Base-by-base conservation (phyloP, 495 filamentous ascomycete genomes). In the Talaromyces proteolyticus region DNA sequence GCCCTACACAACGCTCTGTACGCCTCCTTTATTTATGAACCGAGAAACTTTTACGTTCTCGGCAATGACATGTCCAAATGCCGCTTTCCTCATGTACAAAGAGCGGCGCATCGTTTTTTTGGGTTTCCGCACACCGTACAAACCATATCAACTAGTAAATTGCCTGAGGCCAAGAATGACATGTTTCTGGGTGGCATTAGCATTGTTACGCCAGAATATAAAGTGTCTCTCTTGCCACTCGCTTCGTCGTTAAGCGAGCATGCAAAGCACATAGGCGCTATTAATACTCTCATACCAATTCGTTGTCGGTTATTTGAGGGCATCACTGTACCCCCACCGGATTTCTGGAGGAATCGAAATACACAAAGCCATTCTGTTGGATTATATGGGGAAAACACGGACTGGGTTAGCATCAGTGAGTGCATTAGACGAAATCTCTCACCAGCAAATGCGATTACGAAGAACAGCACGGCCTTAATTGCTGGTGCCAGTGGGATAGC, bases 401-500 rank as follows among this genome's bases (percentile, higher is more conserved):
- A 90, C 65, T 92, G 86, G 84, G 86, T 86, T 42, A 82, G 86
- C n/a, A 87, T 91, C 21, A 65, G 75, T 47, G 74, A 76, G 21
- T 88, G 85, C 54, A 75, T 90, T 36, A 77, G 83, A 3, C 75
- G 86, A 36, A 86, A 86, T 34, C 78, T 90, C 23, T 89, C 87
- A 21, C 88, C 87, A 3, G 77, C 84, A 3, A 91, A 92, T 64
- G 84, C 81, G 14, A 78, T 89, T 0, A 81, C 82, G 14, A 78
- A 75, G 0, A 67, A 80, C 0, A 85, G 82, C 4, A 84, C 82
- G 0, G 86, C 75, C 1, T 70, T 92, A 8, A 79, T 92, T 16
- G 77, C 89, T 49, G 88, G 88, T 18, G 86, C 88, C 12, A 87
- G 88, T 25, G 87, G 87, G 20, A 90, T 89, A 84, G 87, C 85